Evolutionary conservation across 257 asterid genomes (phyloP).

Genomic region (Verbena officinalis): DNA sequence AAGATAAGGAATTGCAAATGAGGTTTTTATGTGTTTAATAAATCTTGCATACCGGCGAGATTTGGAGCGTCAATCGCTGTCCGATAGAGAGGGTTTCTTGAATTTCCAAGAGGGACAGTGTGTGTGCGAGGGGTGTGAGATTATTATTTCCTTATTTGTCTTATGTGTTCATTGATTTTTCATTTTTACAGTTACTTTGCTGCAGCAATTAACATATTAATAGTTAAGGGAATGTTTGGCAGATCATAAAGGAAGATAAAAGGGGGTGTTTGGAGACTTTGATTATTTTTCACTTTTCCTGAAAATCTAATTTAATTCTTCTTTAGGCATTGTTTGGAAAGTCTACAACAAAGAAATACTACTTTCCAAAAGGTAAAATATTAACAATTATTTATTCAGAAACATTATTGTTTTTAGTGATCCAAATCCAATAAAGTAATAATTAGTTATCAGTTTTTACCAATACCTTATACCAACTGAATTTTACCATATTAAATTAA

Average conservation of each 20-base stretch:
- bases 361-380: too few relatives aligned
- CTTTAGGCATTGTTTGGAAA: not conserved
- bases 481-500: too few relatives aligned
- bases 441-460: too few relatives aligned
- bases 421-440: too few relatives aligned
- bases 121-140: not conserved
- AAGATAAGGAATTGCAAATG: not conserved
- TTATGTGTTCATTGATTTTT: not conserved
- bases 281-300: not conserved
- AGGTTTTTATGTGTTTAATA: not conserved
- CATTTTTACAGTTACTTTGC: constrained; percentile 5
- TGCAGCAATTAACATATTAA: not conserved
- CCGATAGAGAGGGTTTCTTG: constrained; percentile 5
- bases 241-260: too few relatives aligned
- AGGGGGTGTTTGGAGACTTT: not conserved
- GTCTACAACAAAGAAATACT: too few relatives aligned
- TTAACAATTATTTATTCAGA: too few relatives aligned
- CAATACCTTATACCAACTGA: too few relatives aligned
- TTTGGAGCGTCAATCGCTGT: constrained; percentile 30
- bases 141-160: too few relatives aligned
- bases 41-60: constrained; percentile 27
- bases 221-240: constrained; percentile 15
- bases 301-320: not conserved
- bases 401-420: too few relatives aligned
- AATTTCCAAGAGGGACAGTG: not conserved